These are phyloP conservation scores for Lepiota venenata DNA, from an alignment of 768 basidiomycete genomes.

Conservation along the genomic window DNA sequence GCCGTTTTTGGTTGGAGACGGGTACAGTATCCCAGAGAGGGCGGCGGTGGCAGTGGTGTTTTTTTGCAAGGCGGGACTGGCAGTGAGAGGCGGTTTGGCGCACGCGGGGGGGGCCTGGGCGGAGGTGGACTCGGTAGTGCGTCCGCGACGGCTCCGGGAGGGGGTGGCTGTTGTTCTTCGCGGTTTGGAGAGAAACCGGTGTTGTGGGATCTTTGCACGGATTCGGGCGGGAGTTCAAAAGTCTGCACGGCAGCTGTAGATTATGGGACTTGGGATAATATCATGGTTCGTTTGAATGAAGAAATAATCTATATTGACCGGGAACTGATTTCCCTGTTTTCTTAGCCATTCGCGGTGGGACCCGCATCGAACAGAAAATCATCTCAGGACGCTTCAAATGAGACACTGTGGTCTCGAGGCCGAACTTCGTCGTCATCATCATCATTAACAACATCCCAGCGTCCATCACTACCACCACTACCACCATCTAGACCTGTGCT, in stretches of 20 bases:
- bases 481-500: too few relatives aligned
- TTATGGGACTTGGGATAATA: conserved; percentile 31
- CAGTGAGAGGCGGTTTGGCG: background rate
- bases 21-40: conserved; percentile 20
- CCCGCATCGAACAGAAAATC: too few relatives aligned
- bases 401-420: too few relatives aligned
- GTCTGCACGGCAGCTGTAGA: conserved; percentile 10
- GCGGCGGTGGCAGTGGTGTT: background rate
- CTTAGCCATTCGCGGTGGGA: background rate
- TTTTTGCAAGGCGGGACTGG: background rate
- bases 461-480: too few relatives aligned
- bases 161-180: background rate
- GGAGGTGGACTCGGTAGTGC: background rate
- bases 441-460: too few relatives aligned
- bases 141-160: background rate
- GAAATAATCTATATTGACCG: too few relatives aligned
- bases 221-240: conserved; percentile 6
- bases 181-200: conserved; percentile 30
- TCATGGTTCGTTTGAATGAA: conserved; percentile 40
- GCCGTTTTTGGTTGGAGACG: conserved; percentile 46
- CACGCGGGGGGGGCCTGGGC: too few relatives aligned
- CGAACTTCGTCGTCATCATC: too few relatives aligned
- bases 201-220: conserved; percentile 44
- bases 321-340: too few relatives aligned
- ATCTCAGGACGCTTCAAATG: too few relatives aligned